Base-by-base conservation (phyloP, 371 early-diverging fungal genomes). In the Rhizopus stolonifer region DNA sequence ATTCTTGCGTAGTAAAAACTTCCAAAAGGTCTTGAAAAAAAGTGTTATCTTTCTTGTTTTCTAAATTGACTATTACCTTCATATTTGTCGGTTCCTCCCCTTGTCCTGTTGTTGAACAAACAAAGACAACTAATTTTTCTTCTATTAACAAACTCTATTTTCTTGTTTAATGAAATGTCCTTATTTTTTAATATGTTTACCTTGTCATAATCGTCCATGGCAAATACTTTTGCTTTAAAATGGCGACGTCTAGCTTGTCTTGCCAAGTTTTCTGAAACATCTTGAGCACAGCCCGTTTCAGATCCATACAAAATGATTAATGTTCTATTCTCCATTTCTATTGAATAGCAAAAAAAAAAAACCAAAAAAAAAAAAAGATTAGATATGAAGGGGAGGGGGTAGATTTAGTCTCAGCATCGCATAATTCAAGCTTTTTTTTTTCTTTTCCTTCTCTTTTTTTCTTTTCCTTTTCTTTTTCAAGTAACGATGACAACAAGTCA, bases 21-120 rank as follows among this genome's bases (percentile, higher is more conserved):
- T 83, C 96, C 96, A 98, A 58, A 95, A 93, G 5, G 36, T 36
- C 36, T 29, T 9, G 11, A 18, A 15, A 22, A 29, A 48, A 15
- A 45, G 13, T 17, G 21, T n/a, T 11, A 23, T 11, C 23, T 44
- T 49, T 34, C 19, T 15, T 22, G n/a, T 22, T n/a, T 4, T 21
- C n/a, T 36, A n/a, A n/a, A n/a, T n/a, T n/a, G n/a, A n/a, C 32
- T 40, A 6, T 49, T 65, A 88, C 89, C 75, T 84, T 88, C 98
- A 97, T 96, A 60, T 90, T 94, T 48, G 87, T 84, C 3, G 96
- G 96, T 54, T 88, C 90, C 7, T 84, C 88, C 22, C 98, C 98
- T 69, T 96, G 93, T 1, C 98, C 97, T n/a, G 93, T 92, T 0
- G 95, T 95, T 0, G 96, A 88, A 39, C 90, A 89, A 25, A 94